Evolutionary conservation across 2,329 filamentous ascomycete genomes (phyloP), one percentile per base, ranked within the genome.

Genomic region (Pyricularia sp.): DNA sequence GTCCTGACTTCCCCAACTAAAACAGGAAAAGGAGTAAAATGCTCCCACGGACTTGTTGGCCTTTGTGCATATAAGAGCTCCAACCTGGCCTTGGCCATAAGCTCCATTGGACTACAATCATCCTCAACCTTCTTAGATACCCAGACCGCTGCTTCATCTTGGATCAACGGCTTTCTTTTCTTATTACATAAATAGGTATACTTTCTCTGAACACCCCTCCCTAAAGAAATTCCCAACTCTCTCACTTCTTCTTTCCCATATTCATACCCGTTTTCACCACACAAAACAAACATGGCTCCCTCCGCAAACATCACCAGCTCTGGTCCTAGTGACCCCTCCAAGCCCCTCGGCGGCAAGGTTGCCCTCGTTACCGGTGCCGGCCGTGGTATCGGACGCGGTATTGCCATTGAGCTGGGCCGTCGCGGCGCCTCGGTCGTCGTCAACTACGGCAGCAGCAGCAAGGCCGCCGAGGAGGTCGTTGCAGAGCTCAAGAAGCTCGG

Each of bases 341-440:
- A 67, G 24, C 67, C 69, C 8, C 74, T 83, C 61, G 74, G 76
- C 53, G 79, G 79, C 69, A 83, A 82, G 72, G 78, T 83, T 28
- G 80, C 85, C 65, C 79, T 89, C 68, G 79, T 89, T 73, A 89
- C 87, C 19, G 87, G 84, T 55, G 77, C 83, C 62, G 84, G 85
- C 64, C 85, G 86, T 44, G 87, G 87, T 65, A 89, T 89, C 70
- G 87, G 87, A 53, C 77, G 79, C 64, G 85, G 85, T 64, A 87
- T 87, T 64, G 86, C 87, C 68, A 79, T 88, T 64, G 86, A 88
- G 75, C 84, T 89, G 55, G 86, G 82, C 72, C 80, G 82, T 72
- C 85, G 85, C 68, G 87, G 87, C 55, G 83, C 83, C 70, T 84
- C 79, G 65, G 79, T 90, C 64, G 79, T 89, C 30, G 81, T 90